phyloP scores from a whole-genome alignment of 2,329 filamentous ascomycete species.

The Coleophoma eucalyptorum region DNA sequence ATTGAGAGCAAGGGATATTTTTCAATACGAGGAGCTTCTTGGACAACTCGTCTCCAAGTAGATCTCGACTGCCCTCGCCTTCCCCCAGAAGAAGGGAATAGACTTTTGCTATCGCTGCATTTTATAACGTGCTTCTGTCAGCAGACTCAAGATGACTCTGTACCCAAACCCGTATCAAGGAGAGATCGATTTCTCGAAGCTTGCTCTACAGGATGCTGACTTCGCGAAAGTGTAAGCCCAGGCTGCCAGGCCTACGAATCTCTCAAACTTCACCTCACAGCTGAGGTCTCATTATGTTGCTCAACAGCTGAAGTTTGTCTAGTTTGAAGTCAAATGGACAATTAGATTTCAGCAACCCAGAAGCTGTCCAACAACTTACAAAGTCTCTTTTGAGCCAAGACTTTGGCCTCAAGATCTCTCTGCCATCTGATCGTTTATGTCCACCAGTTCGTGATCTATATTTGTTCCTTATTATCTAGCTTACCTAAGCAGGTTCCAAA shows the following conservation, averaged over 20 bases:
- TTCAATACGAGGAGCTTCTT: too few relatives aligned
- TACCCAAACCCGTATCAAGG: slow-evolving; percentile 38
- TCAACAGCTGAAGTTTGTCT: background rate
- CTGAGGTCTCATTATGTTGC: too few relatives aligned
- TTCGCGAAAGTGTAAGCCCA: slow-evolving; percentile 53
- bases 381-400: slow-evolving; percentile 72
- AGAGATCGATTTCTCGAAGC: slow-evolving; percentile 56
- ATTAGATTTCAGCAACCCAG: slow-evolving; percentile 78
- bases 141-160: too few relatives aligned
- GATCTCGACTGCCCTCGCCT: too few relatives aligned
- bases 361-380: slow-evolving; percentile 75
- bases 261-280: too few relatives aligned
- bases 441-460: slow-evolving; percentile 60
- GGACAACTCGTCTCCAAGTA: too few relatives aligned
- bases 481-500: slow-evolving; percentile 43
- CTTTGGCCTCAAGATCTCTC: slow-evolving; percentile 66
- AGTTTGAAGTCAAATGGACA: slow-evolving; percentile 52
- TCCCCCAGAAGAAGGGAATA: too few relatives aligned
- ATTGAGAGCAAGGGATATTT: too few relatives aligned
- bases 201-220: slow-evolving; percentile 54
- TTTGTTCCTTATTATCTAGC: background rate
- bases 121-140: too few relatives aligned
- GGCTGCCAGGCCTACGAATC: background rate
- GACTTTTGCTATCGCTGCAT: too few relatives aligned
- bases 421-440: slow-evolving; percentile 78